Conservation (phyloP, 129 eudicot genomes). For the Tagetes patula region DNA sequence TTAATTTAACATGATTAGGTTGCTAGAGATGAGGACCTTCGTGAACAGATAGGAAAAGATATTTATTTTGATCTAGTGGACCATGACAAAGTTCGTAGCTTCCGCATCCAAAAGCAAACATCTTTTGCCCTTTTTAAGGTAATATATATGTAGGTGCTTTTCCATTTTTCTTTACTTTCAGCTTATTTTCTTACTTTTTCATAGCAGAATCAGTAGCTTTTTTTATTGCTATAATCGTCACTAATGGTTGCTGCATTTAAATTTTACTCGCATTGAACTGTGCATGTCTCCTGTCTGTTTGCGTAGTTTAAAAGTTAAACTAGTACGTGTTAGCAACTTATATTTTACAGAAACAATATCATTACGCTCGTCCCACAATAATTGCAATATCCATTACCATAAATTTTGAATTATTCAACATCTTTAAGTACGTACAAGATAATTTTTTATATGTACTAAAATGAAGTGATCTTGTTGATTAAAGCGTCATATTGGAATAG, state of each 20-base stretch:
- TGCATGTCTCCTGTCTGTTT: conserved; percentile 7
- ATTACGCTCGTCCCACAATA: background rate
- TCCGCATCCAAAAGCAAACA: conserved; percentile 80
- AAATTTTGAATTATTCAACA: background rate
- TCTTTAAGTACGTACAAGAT: background rate
- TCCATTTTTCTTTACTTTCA: background rate
- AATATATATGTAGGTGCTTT: background rate
- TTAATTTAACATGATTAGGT: conserved; percentile 30
- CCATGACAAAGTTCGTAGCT: conserved; percentile 82
- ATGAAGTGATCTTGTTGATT: background rate
- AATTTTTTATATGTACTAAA: background rate
- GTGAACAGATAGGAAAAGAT: conserved; percentile 75
- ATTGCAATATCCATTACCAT: background rate
- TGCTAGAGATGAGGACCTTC: conserved; percentile 80
- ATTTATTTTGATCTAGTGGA: conserved; percentile 89
- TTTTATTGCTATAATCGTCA: conserved; percentile 11
- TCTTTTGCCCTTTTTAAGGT: conserved; percentile 76
- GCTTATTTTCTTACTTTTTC: background rate
- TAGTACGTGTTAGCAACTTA: background rate
- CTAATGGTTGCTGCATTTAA: conserved; percentile 8
- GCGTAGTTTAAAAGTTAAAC: conserved; percentile 1
- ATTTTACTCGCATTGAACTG: background rate
- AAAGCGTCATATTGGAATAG: background rate
- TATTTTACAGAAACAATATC: background rate
- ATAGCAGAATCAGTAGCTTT: background rate